Percentiles rank a stretch among this genome's conserved stretches.
Conservation (phyloP, 108 stramenopile species). For the Craspedostauros australis region DNA sequence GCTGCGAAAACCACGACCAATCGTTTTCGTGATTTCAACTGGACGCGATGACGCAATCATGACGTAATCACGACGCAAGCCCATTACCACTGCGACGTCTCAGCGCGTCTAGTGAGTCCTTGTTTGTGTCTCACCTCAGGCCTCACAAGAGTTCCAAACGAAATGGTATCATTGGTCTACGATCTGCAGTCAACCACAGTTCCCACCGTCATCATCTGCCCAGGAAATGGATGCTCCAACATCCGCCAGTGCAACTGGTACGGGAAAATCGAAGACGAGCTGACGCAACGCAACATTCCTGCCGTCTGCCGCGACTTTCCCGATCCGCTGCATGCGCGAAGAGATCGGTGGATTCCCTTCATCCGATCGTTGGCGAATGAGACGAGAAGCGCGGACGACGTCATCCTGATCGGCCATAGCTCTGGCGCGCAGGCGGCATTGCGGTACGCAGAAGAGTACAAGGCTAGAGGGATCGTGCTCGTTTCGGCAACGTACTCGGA, state of each 20-base stretch:
- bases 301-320: slow-evolving; percentile 56
- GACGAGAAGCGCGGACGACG: slow-evolving; percentile 10
- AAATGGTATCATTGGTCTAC: too few relatives aligned
- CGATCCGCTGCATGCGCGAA: slow-evolving; percentile 53
- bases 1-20: too few relatives aligned
- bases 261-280: slow-evolving; percentile 31
- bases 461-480: slow-evolving; percentile 33
- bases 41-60: too few relatives aligned
- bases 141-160: too few relatives aligned
- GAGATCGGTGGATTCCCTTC: slow-evolving; percentile 57
- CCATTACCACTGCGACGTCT: too few relatives aligned
- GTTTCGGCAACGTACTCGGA: slow-evolving; percentile 65
- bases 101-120: too few relatives aligned
- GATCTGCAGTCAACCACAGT: too few relatives aligned
- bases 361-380: slow-evolving; percentile 46
- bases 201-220: slow-evolving; percentile 59
- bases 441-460: slow-evolving; percentile 53
- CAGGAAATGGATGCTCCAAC: slow-evolving; percentile 60
- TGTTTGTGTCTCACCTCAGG: too few relatives aligned
- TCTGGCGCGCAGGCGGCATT: slow-evolving; percentile 65
- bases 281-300: slow-evolving; percentile 26
- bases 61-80: too few relatives aligned
- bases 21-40: too few relatives aligned
- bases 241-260: slow-evolving; percentile 63
- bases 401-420: slow-evolving; percentile 66